Percentiles rank a stretch among this genome's conserved stretches.
These are phyloP conservation scores for Diplocarpon mali DNA, from an alignment of 2,329 filamentous ascomycete species.

Conservation along the genomic window DNA sequence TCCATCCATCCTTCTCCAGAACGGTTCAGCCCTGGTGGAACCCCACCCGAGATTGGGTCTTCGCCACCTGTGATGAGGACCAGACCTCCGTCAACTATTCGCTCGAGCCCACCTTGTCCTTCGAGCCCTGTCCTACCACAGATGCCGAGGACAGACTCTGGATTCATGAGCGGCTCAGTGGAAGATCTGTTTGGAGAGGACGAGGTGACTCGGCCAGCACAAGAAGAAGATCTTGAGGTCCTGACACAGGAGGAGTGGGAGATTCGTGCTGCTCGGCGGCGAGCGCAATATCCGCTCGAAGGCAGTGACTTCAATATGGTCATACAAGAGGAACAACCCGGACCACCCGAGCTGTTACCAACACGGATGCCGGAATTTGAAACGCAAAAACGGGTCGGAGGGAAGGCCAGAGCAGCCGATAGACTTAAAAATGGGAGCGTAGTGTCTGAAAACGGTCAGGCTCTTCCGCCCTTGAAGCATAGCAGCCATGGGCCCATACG, in stretches of 20 bases:
- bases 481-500: conserved; percentile 8
- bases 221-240: conserved; percentile 29
- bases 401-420: conserved; percentile 25
- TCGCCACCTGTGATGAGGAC: conserved; percentile 73
- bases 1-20: conserved; percentile 38
- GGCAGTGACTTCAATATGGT: conserved; percentile 22
- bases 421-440: conserved; percentile 21
- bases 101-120: conserved; percentile 70
- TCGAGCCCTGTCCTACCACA: conserved; percentile 50
- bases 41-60: conserved; percentile 74
- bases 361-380: conserved; percentile 26
- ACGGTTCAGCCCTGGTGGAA: conserved; percentile 45
- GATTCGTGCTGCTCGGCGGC: conserved; percentile 10
- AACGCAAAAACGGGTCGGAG: conserved; percentile 12
- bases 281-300: neutral
- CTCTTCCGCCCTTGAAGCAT: conserved; percentile 16
- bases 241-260: conserved; percentile 21
- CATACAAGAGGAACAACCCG: conserved; percentile 29
- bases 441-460: conserved; percentile 24
- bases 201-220: conserved; percentile 26
- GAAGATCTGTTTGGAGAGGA: conserved; percentile 50
- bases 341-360: conserved; percentile 33
- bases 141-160: conserved; percentile 54
- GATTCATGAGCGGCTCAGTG: conserved; percentile 72
- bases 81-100: conserved; percentile 40